phyloP scores from a whole-genome alignment of 1,139 yeast species.

The Pichia sp. region DNA sequence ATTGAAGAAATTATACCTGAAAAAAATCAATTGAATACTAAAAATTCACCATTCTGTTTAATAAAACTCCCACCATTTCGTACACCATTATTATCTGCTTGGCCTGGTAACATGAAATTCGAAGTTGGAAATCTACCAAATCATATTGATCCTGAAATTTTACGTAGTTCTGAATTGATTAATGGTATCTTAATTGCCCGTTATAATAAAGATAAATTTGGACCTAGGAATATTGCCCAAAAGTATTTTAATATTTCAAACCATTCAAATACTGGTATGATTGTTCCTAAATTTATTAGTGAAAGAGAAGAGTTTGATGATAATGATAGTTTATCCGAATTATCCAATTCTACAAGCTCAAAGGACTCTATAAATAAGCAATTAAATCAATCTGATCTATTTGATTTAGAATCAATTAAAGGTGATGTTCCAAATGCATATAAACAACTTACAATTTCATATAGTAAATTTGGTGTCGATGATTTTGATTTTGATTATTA shows the following conservation, averaged over 20 bases:
- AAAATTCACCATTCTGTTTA: slow-evolving; percentile 54
- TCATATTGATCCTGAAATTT: slow-evolving; percentile 37
- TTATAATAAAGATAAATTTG: slow-evolving; percentile 52
- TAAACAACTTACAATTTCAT: slow-evolving; percentile 66
- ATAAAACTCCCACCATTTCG: slow-evolving; percentile 87
- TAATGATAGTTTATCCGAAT: slow-evolving; percentile 1
- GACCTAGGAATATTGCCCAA: slow-evolving; percentile 43
- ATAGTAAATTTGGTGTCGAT: slow-evolving; percentile 86
- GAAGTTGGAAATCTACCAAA: slow-evolving; percentile 49
- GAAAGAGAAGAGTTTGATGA: slow-evolving; percentile 42
- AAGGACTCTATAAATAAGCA: neutral
- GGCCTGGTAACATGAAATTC: slow-evolving; percentile 60
- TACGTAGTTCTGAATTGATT: slow-evolving; percentile 26
- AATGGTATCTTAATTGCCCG: slow-evolving; percentile 34
- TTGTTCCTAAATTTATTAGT: slow-evolving; percentile 64
- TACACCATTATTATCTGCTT: slow-evolving; percentile 71
- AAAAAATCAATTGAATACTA: slow-evolving; percentile 26
- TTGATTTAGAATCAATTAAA: slow-evolving; percentile 24
- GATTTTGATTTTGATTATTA: slow-evolving; percentile 88
- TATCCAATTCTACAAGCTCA: neutral
- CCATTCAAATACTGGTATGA: slow-evolving; percentile 24
- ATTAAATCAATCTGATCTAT: slow-evolving; percentile 3
- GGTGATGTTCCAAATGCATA: slow-evolving; percentile 64
- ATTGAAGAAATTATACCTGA: slow-evolving; percentile 27
- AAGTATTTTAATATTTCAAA: slow-evolving; percentile 37